Evolutionary conservation across 2,329 filamentous ascomycete species (phyloP).

Genomic region (Neophaeococcomyces aloes): DNA sequence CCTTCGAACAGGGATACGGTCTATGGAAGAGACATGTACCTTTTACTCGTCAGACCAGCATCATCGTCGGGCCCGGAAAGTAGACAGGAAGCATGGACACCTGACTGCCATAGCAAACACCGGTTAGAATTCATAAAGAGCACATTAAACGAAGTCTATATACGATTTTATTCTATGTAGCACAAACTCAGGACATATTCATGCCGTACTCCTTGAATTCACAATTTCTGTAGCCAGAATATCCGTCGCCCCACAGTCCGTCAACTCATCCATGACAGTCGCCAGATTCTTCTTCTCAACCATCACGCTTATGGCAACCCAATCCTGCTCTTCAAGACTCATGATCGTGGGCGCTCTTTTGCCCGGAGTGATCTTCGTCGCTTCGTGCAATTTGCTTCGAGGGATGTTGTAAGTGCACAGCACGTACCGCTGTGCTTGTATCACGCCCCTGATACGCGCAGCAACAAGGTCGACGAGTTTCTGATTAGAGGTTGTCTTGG

Average conservation of each 20-base stretch:
- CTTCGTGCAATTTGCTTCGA: constrained; percentile 54
- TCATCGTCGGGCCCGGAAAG: too few relatives aligned
- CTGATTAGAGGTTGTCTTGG: constrained; percentile 67
- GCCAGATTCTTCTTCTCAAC: constrained; percentile 81
- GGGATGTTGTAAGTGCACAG: constrained; percentile 94
- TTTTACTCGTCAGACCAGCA: too few relatives aligned
- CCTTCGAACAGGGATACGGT: too few relatives aligned
- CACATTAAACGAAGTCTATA: too few relatives aligned
- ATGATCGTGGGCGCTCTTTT: constrained; percentile 89
- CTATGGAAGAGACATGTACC: too few relatives aligned
- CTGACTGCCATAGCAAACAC: too few relatives aligned
- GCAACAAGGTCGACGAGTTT: constrained; percentile 75
- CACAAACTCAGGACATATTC: background rate
- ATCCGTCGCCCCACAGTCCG: constrained; percentile 66
- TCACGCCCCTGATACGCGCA: constrained; percentile 81
- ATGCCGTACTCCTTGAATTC: constrained; percentile 52
- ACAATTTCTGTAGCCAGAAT: constrained; percentile 78
- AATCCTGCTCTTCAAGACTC: constrained; percentile 74
- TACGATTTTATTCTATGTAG: too few relatives aligned
- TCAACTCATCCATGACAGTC: constrained; percentile 74
- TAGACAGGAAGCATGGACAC: too few relatives aligned
- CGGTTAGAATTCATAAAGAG: too few relatives aligned
- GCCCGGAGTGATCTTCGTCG: constrained; percentile 73
- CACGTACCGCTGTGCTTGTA: constrained; percentile 86
- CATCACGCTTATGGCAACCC: constrained; percentile 94